A percentile compares a stretch with the other conserved stretches of the same genome.
phyloP scores from a whole-genome alignment of 1,284 basidiomycete genomes.

The Naganishia sp. region DNA sequence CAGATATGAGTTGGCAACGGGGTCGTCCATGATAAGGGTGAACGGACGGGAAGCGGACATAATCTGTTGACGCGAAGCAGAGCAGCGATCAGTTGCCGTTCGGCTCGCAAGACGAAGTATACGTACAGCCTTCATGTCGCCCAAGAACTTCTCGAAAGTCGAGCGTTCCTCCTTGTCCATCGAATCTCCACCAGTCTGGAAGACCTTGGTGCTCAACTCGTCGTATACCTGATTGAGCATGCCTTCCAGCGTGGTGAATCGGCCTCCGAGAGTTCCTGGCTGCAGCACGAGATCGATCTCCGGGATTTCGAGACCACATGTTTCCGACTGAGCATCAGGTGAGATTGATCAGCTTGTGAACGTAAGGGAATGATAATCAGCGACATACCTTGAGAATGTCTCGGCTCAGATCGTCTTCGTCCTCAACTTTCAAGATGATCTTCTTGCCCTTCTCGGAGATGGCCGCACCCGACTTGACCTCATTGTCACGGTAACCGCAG shows the following conservation, averaged over 20 bases:
- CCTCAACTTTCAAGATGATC: constrained; percentile 86
- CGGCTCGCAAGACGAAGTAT: neutral
- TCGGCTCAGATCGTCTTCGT: constrained; percentile 87
- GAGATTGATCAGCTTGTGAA: neutral
- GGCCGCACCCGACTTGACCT: constrained; percentile 91
- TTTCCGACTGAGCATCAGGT: constrained; percentile 68
- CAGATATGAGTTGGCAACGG: constrained; percentile 90
- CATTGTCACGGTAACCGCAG: constrained; percentile 96
- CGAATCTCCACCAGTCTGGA: constrained; percentile 64
- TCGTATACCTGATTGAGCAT: constrained; percentile 93
- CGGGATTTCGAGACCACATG: constrained; percentile 84
- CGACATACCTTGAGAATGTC: constrained; percentile 82
- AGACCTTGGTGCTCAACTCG: constrained; percentile 88
- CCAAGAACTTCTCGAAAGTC: constrained; percentile 75
- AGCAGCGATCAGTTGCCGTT: neutral
- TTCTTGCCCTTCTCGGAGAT: constrained; percentile 82
- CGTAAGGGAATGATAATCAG: neutral
- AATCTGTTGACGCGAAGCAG: constrained; percentile 57
- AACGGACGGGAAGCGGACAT: constrained; percentile 76
- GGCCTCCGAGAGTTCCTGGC: constrained; percentile 93
- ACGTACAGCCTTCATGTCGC: constrained; percentile 71
- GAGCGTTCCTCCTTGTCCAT: constrained; percentile 57
- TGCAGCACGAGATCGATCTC: constrained; percentile 93
- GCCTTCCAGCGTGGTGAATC: constrained; percentile 97
- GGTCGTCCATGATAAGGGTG: constrained; percentile 93